A percentile compares a stretch with the other conserved stretches of the same genome.
These are phyloP conservation scores for Solanum sejunctum DNA, from an alignment of 257 asterid species.

Conservation along the genomic window DNA sequence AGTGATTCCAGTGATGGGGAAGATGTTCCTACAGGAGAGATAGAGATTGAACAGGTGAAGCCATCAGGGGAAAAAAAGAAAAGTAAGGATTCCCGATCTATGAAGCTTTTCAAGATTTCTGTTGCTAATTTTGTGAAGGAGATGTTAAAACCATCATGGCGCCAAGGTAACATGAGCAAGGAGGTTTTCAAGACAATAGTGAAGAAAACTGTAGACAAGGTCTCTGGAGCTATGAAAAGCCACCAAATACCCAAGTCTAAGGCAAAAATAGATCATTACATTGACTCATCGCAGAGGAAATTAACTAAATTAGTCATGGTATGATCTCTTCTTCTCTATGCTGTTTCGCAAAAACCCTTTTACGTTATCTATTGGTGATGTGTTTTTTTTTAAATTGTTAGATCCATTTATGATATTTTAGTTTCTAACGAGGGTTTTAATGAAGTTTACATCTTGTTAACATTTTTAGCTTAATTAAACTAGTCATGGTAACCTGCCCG, in stretches of 20 bases:
- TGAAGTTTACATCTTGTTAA: not conserved
- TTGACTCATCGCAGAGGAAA: slow-evolving; percentile 80
- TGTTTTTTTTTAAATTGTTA: not conserved
- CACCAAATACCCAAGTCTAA: slow-evolving; percentile 78
- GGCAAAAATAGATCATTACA: slow-evolving; percentile 67
- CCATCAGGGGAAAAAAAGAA: slow-evolving; percentile 49
- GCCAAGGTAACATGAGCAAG: slow-evolving; percentile 98
- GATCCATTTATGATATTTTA: not conserved
- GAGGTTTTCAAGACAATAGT: slow-evolving; percentile 98
- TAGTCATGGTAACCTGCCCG: not conserved
- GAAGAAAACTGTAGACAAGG: slow-evolving; percentile 98
- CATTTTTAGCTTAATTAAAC: not conserved
- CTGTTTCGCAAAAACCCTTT: not conserved
- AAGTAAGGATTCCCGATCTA: slow-evolving; percentile 55
- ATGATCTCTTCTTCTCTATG: slow-evolving; percentile 17
- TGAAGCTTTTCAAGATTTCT: slow-evolving; percentile 54
- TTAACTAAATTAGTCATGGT: slow-evolving; percentile 97
- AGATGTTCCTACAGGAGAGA: slow-evolving; percentile 42
- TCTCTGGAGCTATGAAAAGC: slow-evolving; percentile 87
- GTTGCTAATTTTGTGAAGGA: slow-evolving; percentile 93
- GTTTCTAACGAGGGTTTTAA: not conserved
- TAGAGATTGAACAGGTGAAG: slow-evolving; percentile 69
- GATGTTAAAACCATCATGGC: slow-evolving; percentile 93
- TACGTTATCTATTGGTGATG: not conserved
- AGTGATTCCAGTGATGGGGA: slow-evolving; percentile 41